A percentile compares a stretch with the other conserved stretches of the same genome.
Conservation (phyloP, 371 early-diverging fungal species). For the Mortierella sp. region DNA sequence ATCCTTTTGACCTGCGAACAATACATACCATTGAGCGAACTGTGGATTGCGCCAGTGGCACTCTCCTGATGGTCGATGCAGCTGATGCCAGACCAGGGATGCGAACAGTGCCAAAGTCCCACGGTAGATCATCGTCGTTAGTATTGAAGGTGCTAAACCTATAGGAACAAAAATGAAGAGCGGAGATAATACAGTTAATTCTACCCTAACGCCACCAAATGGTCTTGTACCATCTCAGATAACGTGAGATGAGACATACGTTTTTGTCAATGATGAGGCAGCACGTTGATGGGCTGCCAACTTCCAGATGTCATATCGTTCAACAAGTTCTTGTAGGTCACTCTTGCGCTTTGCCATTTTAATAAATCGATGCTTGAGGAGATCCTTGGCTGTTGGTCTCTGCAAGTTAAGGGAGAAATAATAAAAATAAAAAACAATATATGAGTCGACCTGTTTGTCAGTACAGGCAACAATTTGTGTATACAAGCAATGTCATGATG, state of each 20-base stretch:
- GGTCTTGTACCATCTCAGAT: too few relatives aligned
- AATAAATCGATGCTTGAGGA: conserved; percentile 93
- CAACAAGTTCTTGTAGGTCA: conserved; percentile 87
- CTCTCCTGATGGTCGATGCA: conserved; percentile 34
- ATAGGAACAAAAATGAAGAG: not conserved
- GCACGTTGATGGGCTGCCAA: conserved; percentile 66
- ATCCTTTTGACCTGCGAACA: too few relatives aligned
- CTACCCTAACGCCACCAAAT: too few relatives aligned
- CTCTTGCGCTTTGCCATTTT: conserved; percentile 80
- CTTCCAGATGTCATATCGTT: conserved; percentile 83
- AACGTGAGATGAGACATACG: conserved; percentile 50
- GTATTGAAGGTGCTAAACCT: conserved; percentile 55
- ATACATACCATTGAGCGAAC: conserved; percentile 16
- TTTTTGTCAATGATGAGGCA: conserved; percentile 67
- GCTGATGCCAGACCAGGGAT: conserved; percentile 32
- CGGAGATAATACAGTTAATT: too few relatives aligned
- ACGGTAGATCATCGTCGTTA: conserved; percentile 58
- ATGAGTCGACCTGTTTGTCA: too few relatives aligned
- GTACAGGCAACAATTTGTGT: too few relatives aligned
- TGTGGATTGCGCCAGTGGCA: conserved; percentile 15
- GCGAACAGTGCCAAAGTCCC: conserved; percentile 72
- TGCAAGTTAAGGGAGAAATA: conserved; percentile 34
- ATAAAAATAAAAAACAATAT: too few relatives aligned
- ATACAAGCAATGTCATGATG: too few relatives aligned
- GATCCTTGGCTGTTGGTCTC: conserved; percentile 92